Conservation (phyloP, 495 filamentous ascomycete genomes). For the Achaetomiella virescens region DNA sequence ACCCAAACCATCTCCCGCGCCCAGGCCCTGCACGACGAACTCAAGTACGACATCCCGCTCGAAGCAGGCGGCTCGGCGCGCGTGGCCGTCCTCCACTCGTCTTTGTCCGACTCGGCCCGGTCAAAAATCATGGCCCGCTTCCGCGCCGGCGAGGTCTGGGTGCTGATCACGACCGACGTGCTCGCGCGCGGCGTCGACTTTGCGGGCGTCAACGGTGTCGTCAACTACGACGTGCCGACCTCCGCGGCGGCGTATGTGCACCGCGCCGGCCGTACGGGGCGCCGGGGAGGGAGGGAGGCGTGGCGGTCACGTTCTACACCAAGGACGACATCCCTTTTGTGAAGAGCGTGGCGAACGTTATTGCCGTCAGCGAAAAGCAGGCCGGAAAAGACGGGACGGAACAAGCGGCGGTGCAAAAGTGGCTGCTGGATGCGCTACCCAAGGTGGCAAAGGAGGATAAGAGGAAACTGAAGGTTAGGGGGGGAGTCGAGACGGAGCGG, state of each 20-base stretch:
- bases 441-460: slow-evolving; percentile 74
- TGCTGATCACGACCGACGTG: slow-evolving; percentile 90
- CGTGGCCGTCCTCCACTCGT: slow-evolving; percentile 84
- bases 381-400: slow-evolving; percentile 39
- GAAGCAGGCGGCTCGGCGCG: slow-evolving; percentile 80
- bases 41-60: slow-evolving; percentile 88
- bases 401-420: slow-evolving; percentile 59
- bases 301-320: slow-evolving; percentile 92
- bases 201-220: slow-evolving; percentile 81
- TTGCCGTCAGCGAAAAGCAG: slow-evolving; percentile 71
- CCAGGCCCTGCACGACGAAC: slow-evolving; percentile 75
- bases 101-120: slow-evolving; percentile 69
- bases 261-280: slow-evolving; percentile 83
- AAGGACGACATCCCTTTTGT: slow-evolving; percentile 88
- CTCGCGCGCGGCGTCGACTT: slow-evolving; percentile 90
- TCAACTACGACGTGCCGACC: slow-evolving; percentile 94
- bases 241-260: slow-evolving; percentile 87
- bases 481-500: slow-evolving; percentile 66
- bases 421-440: slow-evolving; percentile 84
- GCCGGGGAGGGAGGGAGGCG: slow-evolving; percentile 83
- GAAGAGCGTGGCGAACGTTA: slow-evolving; percentile 88
- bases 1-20: slow-evolving; percentile 90
- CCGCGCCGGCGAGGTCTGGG: slow-evolving; percentile 88
- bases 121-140: slow-evolving; percentile 81
- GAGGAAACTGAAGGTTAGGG: slow-evolving; percentile 72